These are phyloP conservation scores for Leavenworthia alabamica DNA, from an alignment of 345 rosid genomes.

Conservation along the genomic window DNA sequence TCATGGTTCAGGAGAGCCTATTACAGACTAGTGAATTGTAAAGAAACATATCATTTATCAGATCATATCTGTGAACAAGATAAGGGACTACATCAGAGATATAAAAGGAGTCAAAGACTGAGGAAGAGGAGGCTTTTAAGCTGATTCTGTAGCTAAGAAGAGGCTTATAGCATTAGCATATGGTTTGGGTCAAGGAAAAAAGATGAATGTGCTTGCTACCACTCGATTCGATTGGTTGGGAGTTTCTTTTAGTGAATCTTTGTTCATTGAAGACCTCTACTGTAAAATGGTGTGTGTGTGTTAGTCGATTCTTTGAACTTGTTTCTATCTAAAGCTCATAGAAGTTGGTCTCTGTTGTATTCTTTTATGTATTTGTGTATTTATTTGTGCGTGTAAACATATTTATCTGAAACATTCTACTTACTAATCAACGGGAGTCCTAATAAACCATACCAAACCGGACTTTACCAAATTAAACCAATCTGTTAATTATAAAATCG, in stretches of 20 bases:
- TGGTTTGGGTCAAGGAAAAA: conserved; percentile 3
- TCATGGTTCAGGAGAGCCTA: conserved; percentile 47
- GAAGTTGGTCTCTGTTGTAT: conserved; percentile 7
- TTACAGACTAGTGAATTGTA: conserved; percentile 22
- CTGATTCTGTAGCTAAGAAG: conserved; percentile 12
- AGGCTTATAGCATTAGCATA: background rate
- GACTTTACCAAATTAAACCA: background rate
- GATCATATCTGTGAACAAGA: conserved; percentile 17
- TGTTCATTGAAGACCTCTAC: conserved; percentile 11
- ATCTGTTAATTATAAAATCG: no score
- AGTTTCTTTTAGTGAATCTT: conserved; percentile 12
- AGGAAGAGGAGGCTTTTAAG: background rate
- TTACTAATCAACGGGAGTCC: background rate
- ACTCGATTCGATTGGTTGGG: background rate
- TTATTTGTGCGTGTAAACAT: conserved; percentile 1
- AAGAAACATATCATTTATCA: conserved; percentile 11
- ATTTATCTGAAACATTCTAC: background rate
- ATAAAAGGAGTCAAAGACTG: conserved; percentile 4
- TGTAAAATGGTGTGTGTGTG: conserved; percentile 24
- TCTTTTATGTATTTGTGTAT: conserved; percentile 5
- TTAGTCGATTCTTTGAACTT: conserved; percentile 24
- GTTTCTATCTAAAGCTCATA: background rate
- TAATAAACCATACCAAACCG: background rate
- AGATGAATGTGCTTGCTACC: conserved; percentile 10
- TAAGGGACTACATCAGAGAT: background rate